Evolutionary conservation across 2,329 filamentous ascomycete genomes (phyloP).

Genomic region (Cryoendolithus antarcticus): DNA sequence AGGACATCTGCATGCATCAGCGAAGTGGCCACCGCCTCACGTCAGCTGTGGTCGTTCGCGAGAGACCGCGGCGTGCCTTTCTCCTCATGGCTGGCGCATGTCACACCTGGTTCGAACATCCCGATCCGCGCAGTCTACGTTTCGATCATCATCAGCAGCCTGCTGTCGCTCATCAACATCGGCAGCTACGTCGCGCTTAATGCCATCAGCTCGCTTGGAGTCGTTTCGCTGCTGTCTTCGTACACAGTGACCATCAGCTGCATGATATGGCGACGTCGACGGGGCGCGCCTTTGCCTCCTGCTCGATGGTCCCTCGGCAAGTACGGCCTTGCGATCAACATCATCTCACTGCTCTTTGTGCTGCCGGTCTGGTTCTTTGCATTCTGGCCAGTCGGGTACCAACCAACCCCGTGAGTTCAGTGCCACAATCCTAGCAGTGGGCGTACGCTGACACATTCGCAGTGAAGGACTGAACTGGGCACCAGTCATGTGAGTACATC

Average conservation of each 20-base stretch:
- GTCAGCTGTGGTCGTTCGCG: constrained; percentile 28
- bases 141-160: constrained; percentile 17
- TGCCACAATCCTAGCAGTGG: neutral
- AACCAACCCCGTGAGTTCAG: constrained; percentile 33
- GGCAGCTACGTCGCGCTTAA: constrained; percentile 28
- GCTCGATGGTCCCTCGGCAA: constrained; percentile 28
- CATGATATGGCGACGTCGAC: constrained; percentile 4
- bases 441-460: constrained; percentile 5
- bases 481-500: constrained; percentile 4
- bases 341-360: constrained; percentile 27
- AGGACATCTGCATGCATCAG: constrained; percentile 21
- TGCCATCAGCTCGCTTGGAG: constrained; percentile 28
- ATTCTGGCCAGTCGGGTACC: constrained; percentile 33
- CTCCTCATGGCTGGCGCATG: constrained; percentile 10
- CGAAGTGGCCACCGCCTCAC: constrained; percentile 26
- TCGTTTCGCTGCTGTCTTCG: constrained; percentile 21
- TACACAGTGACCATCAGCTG: constrained; percentile 19
- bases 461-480: constrained; percentile 4
- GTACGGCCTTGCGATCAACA: constrained; percentile 28
- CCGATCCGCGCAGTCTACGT: constrained; percentile 19
- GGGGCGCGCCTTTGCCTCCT: constrained; percentile 21
- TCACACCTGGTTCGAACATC: constrained; percentile 15
- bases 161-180: constrained; percentile 30
- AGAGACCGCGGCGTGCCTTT: constrained; percentile 25
- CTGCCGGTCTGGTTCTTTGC: constrained; percentile 35